Conservation (phyloP, 495 filamentous ascomycete species). For the Neurospora intermedia region DNA sequence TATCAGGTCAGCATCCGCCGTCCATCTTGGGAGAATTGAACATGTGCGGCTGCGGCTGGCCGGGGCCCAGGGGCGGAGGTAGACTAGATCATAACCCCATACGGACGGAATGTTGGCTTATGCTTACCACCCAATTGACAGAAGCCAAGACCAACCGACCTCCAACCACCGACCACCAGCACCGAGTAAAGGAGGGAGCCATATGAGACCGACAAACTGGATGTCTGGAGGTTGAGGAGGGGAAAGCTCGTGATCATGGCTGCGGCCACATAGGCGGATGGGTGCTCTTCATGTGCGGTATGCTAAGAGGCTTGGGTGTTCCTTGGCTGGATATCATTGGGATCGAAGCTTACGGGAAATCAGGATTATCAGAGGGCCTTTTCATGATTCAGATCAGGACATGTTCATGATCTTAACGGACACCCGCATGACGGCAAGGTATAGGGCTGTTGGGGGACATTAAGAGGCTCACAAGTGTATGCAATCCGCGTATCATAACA, state of each 20-base stretch:
- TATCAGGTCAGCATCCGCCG: not conserved
- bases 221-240: not conserved
- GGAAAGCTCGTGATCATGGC: not conserved
- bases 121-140: not conserved
- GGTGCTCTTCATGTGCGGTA: not conserved
- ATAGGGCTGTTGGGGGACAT: not conserved
- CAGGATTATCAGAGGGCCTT: not conserved
- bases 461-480: not conserved
- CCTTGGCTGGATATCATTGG: not conserved
- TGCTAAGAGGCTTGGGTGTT: not conserved
- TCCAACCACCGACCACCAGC: not conserved
- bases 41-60: not conserved
- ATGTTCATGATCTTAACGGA: not conserved
- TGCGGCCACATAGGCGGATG: not conserved
- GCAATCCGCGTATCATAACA: not conserved
- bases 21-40: not conserved
- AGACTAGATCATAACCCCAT: not conserved
- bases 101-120: not conserved
- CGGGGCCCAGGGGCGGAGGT: not conserved
- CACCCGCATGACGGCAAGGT: not conserved
- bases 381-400: not conserved
- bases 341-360: not conserved
- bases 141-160: not conserved
- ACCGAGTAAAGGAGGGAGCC: not conserved
- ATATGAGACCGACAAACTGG: not conserved